phyloP scores from a whole-genome alignment of 2,329 filamentous ascomycete species.

The Cryphonectria japonica region DNA sequence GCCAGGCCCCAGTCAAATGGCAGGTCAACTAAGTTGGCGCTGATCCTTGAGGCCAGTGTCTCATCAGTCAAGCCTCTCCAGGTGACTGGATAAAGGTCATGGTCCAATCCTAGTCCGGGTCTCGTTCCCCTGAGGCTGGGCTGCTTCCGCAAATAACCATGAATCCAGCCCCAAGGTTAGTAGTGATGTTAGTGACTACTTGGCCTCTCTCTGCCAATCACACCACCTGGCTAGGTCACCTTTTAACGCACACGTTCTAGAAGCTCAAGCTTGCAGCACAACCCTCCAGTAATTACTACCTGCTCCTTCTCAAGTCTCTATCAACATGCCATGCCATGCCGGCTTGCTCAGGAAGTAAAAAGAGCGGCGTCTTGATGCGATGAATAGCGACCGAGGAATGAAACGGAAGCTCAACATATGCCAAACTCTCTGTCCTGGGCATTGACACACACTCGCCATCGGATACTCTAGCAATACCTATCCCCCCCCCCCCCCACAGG shows the following conservation, averaged over 20 bases:
- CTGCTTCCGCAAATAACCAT: not conserved
- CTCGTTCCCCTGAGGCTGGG: constrained; percentile 3
- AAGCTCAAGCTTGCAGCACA: not conserved
- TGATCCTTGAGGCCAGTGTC: constrained; percentile 11
- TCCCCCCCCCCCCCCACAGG: no score
- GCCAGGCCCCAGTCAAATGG: not conserved
- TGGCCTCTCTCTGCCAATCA: not conserved
- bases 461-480: not conserved
- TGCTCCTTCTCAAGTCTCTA: not conserved
- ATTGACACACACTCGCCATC: not conserved
- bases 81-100: not conserved
- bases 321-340: not conserved
- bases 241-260: not conserved
- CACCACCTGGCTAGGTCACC: not conserved
- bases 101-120: not conserved
- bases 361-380: not conserved
- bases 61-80: constrained; percentile 8
- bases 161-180: not conserved
- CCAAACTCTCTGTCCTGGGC: not conserved
- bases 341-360: not conserved
- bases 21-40: constrained; percentile 2
- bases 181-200: constrained; percentile 6
- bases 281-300: not conserved
- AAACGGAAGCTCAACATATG: not conserved
- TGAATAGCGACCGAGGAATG: not conserved